Evolutionary conservation across 148 eudicot species (phyloP).

Genomic region (Gaultheria prostrata): DNA sequence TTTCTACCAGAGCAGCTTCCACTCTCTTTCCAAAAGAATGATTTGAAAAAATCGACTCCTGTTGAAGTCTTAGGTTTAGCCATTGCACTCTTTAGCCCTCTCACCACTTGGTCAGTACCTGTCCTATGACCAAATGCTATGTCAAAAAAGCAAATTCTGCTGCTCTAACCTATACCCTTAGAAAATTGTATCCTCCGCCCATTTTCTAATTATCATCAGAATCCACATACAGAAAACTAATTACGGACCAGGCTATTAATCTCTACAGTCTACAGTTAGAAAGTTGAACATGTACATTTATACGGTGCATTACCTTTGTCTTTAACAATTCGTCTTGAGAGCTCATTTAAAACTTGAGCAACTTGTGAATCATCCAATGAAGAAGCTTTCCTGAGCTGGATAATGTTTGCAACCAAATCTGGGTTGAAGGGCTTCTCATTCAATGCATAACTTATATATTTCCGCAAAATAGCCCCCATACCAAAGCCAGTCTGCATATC

Average conservation of each 20-base stretch:
- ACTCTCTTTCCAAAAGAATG: neutral
- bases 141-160: neutral
- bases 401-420: slow-evolving; percentile 61
- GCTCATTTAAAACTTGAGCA: slow-evolving; percentile 75
- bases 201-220: neutral
- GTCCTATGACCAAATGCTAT: neutral
- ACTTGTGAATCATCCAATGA: slow-evolving; percentile 58
- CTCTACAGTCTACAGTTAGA: neutral
- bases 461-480: slow-evolving; percentile 75
- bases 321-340: slow-evolving; percentile 73
- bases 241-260: neutral
- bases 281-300: neutral
- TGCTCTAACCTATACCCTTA: neutral
- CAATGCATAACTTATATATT: slow-evolving; percentile 80
- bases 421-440: slow-evolving; percentile 90
- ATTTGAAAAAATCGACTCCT: neutral
- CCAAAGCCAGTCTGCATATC: slow-evolving; percentile 73
- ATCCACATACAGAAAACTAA: neutral
- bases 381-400: slow-evolving; percentile 75
- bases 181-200: neutral
- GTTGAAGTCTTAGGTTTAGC: neutral
- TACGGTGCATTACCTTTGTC: slow-evolving; percentile 59
- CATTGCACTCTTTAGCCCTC: neutral
- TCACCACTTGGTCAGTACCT: neutral
- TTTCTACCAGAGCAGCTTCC: no score